Base-by-base conservation (phyloP, 345 rosid genomes). In the Hibiscus syriacus region DNA sequence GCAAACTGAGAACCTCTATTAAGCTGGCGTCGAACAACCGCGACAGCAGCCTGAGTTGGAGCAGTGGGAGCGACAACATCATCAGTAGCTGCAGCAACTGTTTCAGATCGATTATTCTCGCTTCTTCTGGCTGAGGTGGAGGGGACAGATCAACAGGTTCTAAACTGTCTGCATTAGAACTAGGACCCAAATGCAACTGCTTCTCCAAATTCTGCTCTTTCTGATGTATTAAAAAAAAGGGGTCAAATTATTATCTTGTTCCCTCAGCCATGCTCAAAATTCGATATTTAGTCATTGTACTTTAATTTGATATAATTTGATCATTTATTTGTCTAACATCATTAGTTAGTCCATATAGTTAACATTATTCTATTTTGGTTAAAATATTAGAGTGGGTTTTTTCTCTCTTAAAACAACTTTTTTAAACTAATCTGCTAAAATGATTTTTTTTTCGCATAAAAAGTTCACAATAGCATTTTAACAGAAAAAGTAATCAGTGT, bases 181-280 rank as follows among this genome's bases (percentile, higher is more conserved):
- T 57, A 25, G 72, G 64, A 10, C 54, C 78, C 43, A 43, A 22
- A 30, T 75, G 80, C 76, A 81, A 81, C 72, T 73, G 74, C 82
- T 84, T 80, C 43, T 77, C 85, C 45, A 74, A 73, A 79, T 79
- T 78, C 78, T 81, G 81, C 71, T 80, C 77, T 85, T 84, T 81
- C 1, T 67, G 12, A 70, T 66, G 72, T 79, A 75, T 83, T 68
- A n/a, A 59, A 71, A 71, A 41, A 46, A 46, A n/a, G 20, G 19
- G 50, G 20, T 46, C 6, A 46, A 46, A 46, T 46, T 46, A 5
- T 46, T 14, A n/a, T 4, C 16, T 46, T 46, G 19, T 16, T n/a
- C 50, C 20, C 19, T 46, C 50, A 14, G 4, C 19, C 8, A 46
- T 16, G 17, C 19, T 46, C 20, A 46, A n/a, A 46, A n/a, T 17